Base-by-base conservation (phyloP, 106 monocot genomes). In the Dioscorea zingiberensis region DNA sequence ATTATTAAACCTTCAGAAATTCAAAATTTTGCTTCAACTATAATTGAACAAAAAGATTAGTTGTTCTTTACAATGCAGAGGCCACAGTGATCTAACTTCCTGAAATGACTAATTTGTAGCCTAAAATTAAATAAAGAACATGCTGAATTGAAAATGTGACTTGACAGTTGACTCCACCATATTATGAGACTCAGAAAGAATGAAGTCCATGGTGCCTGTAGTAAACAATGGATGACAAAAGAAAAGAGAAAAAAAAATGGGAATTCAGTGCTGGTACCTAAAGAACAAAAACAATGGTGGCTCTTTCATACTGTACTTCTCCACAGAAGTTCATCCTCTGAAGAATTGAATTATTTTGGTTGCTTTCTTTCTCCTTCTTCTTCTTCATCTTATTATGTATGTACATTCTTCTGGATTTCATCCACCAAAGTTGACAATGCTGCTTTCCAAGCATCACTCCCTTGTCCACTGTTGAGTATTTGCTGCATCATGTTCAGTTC, bases 381-480 rank as follows among this genome's bases (percentile, higher is more conserved):
- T 38, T 6, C 38, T 38, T 38, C 9, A 7, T 67, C 16, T 64
- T 21, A 2, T 58, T 70, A 12, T 49, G 48, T 62, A 47, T 76
- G n/a, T 63, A 63, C 76, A 64, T 49, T 64, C 46, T 65, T 64
- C 63, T 70, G 64, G 16, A 75, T 69, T 22, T 64, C 76, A 6
- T 76, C 22, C 57, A 51, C 27, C 25, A 64, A 64, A 59, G 57
- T 32, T 22, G 2, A 22, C 8, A 49, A 48, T 46, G 76, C 76
- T 21, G 30, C 47, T 29, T 57, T 46, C 76, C 76, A 69, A 62
- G 13, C 30, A 48, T 62, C 21, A 44, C 62, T 69, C 14, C 28
- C 47, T 9, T 55, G 54, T 1, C 44, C 69, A 18, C 68, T 47
- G 55, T 25, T 29, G 54, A 76, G 54, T 25, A 68, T 59, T 44